Base-by-base conservation (phyloP, 768 basidiomycete genomes). In the Tulasnella sp. region DNA sequence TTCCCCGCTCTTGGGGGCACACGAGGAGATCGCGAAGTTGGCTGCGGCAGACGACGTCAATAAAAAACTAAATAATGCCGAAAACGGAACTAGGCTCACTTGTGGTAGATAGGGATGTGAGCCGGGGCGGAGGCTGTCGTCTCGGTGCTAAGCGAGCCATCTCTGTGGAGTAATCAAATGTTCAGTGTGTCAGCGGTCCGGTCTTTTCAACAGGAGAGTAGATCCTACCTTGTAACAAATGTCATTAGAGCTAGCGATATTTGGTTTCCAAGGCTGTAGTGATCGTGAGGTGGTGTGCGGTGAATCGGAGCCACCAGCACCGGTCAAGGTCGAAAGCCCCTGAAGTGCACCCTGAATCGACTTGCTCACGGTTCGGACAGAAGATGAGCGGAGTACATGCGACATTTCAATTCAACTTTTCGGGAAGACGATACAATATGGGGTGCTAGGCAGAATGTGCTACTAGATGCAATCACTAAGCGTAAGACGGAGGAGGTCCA, bases 11-110 rank as follows among this genome's bases (percentile, higher is more conserved):
- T 19, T 36, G 63, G n/a, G 72, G 74, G 41, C 74, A 74, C 6
- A 65, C 65, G 8, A 74, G 32, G 14, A 74, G 72, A 59, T 74
- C 74, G 14, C 73, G 62, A 37, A 74, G 74, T 52, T 74, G 74
- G 29, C 73, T 73, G 1, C 32, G 36, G 3, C 4, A 14, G 16
- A 41, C 22, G 34, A n/a, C 36, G 2, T 22, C 26, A 17, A n/a
- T 35, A 14, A 39, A 40, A 5, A 66, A 72, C n/a, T 8, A 62
- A 14, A 65, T 39, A 17, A 17, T 39, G 19, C 6, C 17, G 19
- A 29, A 39, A 52, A 32, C 19, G 17, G 9, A 34, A 1, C 68
- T 12, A 5, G 68, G 29, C 71, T 64, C 39, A 72, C 71, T 72
- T 35, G 64, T 72, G 71, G 37, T 32, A 64, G 26, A 66, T 40